Percentiles rank a stretch among this genome's conserved stretches.
These are phyloP conservation scores for Cyclostephanos invisitatus DNA, from an alignment of 108 stramenopile genomes.

Conservation along the genomic window DNA sequence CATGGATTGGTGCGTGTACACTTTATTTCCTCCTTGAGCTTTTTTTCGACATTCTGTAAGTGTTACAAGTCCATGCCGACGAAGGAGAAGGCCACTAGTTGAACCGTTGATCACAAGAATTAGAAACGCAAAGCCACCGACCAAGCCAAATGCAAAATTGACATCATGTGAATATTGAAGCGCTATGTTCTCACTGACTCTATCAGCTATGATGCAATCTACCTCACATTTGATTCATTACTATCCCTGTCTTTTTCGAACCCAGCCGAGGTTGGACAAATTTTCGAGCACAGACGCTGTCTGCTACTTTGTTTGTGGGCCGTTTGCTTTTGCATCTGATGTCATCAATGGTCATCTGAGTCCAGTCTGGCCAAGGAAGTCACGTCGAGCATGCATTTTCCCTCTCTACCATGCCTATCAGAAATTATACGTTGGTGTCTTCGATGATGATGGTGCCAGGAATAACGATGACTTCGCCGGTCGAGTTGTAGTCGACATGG, in stretches of 20 bases:
- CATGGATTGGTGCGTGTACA: conserved; percentile 42
- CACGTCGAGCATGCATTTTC: conserved; percentile 69
- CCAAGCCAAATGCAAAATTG: conserved; percentile 24
- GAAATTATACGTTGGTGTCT: conserved; percentile 62
- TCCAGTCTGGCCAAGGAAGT: conserved; percentile 67
- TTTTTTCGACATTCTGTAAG: conserved; percentile 2
- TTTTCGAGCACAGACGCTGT: conserved; percentile 65
- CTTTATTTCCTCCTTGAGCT: not conserved
- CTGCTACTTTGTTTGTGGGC: conserved; percentile 70
- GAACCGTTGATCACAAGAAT: conserved; percentile 64
- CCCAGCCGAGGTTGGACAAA: conserved; percentile 56
- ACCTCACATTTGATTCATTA: not conserved
- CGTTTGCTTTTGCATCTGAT: conserved; percentile 75
- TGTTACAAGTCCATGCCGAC: conserved; percentile 29
- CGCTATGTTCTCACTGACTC: not conserved
- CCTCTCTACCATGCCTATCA: conserved; percentile 70
- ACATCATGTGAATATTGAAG: conserved; percentile 4
- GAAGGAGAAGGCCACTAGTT: conserved; percentile 34
- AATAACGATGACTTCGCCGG: conserved; percentile 76
- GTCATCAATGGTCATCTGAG: conserved; percentile 53
- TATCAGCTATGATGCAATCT: not conserved
- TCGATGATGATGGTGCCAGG: conserved; percentile 66
- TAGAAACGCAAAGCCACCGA: conserved; percentile 64
- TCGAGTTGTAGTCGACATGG: conserved; percentile 60
- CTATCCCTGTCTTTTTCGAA: not conserved